Percentiles rank a stretch among this genome's conserved stretches.
These are phyloP conservation scores for Boletus vermiculosoides DNA, from an alignment of 768 basidiomycete genomes.

Conservation along the genomic window DNA sequence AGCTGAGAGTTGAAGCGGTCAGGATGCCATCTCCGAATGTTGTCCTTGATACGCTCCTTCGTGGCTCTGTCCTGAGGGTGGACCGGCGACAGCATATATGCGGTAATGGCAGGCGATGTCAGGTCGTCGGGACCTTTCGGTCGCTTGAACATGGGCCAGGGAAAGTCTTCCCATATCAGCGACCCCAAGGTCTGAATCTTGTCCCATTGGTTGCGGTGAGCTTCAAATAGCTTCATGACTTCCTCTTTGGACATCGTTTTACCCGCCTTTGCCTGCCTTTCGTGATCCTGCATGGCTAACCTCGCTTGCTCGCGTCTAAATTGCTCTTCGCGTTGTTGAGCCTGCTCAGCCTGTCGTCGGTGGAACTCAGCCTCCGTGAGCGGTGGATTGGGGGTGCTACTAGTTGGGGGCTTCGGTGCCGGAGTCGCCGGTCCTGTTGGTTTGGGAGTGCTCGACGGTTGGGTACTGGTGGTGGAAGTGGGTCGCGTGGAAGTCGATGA, in stretches of 20 bases:
- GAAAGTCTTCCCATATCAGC: conserved; percentile 65
- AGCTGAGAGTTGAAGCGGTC: conserved; percentile 76
- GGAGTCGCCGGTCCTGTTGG: conserved; percentile 24
- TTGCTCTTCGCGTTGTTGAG: conserved; percentile 62
- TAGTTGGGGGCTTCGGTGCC: conserved; percentile 18
- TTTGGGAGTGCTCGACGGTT: conserved; percentile 26
- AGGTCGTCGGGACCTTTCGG: conserved; percentile 62
- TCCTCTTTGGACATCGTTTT: conserved; percentile 57
- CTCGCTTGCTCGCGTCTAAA: conserved; percentile 69
- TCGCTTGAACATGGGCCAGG: conserved; percentile 68
- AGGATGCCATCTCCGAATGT: conserved; percentile 76
- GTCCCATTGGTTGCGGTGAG: conserved; percentile 63
- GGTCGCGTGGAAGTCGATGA: conserved; percentile 31
- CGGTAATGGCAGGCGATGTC: conserved; percentile 50
- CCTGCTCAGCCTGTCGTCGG: conserved; percentile 62
- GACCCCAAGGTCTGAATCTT: conserved; percentile 39
- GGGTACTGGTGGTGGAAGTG: conserved; percentile 25
- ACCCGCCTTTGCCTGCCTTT: conserved; percentile 41
- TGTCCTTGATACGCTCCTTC: conserved; percentile 76
- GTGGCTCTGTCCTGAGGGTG: conserved; percentile 51
- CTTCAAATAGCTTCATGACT: conserved; percentile 51
- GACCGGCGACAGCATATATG: conserved; percentile 59
- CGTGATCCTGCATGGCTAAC: conserved; percentile 49
- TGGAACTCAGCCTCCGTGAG: conserved; percentile 55
- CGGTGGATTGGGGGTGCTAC: conserved; percentile 20